These are phyloP conservation scores for Fusarium proliferatum DNA, from an alignment of 2,329 filamentous ascomycete species.

Conservation along the genomic window DNA sequence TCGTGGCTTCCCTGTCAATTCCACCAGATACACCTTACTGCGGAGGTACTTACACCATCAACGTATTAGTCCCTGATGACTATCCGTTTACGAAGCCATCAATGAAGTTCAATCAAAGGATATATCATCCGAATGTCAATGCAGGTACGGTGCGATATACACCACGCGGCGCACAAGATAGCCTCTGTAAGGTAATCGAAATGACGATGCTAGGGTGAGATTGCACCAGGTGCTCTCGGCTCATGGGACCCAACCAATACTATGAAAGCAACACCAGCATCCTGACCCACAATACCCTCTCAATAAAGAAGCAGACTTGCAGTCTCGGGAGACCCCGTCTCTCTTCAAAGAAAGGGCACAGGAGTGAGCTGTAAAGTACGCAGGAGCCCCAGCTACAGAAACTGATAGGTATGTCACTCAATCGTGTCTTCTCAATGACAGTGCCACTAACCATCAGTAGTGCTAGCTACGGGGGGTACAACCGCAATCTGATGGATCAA, in stretches of 20 bases:
- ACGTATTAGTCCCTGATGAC: fast-evolving
- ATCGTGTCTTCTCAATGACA: no score
- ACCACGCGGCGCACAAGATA: fast-evolving
- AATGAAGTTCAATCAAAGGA: background rate
- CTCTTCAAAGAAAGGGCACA: background rate
- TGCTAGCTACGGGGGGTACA: background rate
- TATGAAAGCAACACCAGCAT: fast-evolving
- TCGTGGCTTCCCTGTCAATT: background rate
- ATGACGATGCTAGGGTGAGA: background rate
- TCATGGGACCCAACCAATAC: background rate
- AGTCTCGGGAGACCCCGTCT: background rate
- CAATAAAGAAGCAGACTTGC: background rate
- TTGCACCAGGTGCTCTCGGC: background rate
- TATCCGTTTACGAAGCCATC: background rate
- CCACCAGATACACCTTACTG: background rate
- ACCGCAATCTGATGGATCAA: no score
- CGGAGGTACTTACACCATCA: background rate
- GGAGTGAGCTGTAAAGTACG: background rate
- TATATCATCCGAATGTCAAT: background rate
- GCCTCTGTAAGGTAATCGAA: fast-evolving
- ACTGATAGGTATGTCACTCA: background rate
- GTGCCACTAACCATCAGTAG: background rate
- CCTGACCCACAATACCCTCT: fast-evolving
- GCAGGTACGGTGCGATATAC: background rate
- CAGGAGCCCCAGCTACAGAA: background rate